A percentile compares a stretch with the other conserved stretches of the same genome.
These are phyloP conservation scores for Rhodotorula mucilaginosa DNA, from an alignment of 1,284 basidiomycete species.

Conservation along the genomic window DNA sequence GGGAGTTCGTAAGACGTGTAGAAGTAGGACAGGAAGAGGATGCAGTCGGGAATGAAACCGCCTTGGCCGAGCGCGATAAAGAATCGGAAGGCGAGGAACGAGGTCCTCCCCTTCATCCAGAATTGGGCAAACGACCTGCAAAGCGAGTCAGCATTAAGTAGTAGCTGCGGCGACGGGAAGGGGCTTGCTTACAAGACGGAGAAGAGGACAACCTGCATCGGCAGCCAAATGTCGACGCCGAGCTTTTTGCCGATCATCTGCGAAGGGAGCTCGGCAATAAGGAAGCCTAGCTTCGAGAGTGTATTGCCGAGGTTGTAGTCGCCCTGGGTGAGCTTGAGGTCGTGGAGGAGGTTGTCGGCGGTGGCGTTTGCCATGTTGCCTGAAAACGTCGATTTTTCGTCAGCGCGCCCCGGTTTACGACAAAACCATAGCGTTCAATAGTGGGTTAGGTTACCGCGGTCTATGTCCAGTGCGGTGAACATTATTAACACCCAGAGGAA, in stretches of 20 bases:
- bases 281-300: conserved; percentile 21
- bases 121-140: conserved; percentile 22
- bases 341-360: conserved; percentile 50
- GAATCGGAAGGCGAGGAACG: conserved; percentile 48
- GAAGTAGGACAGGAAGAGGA: conserved; percentile 10
- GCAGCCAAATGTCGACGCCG: conserved; percentile 42
- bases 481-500: conserved; percentile 17
- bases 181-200: background rate
- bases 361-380: conserved; percentile 16
- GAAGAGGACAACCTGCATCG: conserved; percentile 1
- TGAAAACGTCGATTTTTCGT: background rate
- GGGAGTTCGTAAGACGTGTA: conserved; percentile 2
- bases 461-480: conserved; percentile 45
- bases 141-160: background rate
- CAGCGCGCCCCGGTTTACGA: background rate
- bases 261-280: conserved; percentile 33
- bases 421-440: background rate
- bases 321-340: conserved; percentile 48
- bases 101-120: conserved; percentile 30
- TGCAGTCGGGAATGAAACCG: conserved; percentile 21
- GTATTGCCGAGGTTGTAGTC: conserved; percentile 50
- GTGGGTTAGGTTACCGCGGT: conserved; percentile 31
- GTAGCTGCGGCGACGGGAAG: no score
- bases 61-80: conserved; percentile 49
- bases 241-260: conserved; percentile 49